Evolutionary conservation across 148 eudicot genomes (phyloP), one percentile per base, ranked within the genome.

Genomic region (Rhododendron ferrugineum): DNA sequence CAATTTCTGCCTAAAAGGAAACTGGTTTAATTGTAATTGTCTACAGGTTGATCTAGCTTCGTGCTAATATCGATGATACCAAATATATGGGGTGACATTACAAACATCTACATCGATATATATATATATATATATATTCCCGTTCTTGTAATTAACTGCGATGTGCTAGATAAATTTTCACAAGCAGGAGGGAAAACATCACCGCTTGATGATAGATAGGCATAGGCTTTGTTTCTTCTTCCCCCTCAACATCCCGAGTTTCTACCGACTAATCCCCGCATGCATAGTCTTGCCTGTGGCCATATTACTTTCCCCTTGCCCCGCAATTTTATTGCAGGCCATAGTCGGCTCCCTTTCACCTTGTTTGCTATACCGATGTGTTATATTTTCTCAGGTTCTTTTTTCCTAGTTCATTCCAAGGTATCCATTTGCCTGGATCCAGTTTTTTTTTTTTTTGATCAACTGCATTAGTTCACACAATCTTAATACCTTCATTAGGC

Each of bases 1-100:
- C 95, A 94, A 90, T 91, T 89, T 86, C 47, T 18, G 77, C 37
- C 80, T 44, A 44, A 78, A 84, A 50, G 70, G 47, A 32, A 32
- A 34, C 47, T 50, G 68, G 68, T 60, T 60, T 7, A 23, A 11
- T 68, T 54, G 3, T 74, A 37, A 16, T 30, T 9, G 26, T 49
- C n/a, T 9, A 74, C 50, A 36, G 77, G 54, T 66, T 66, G 11
- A 79, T 79, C 34, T 49, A 79, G 1, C 52, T 40, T 44, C 3
- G 5, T 52, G 58, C 58, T 14, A 18, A 14, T 52, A 52, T 52
- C 20, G 15, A 52, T 52, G 18, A 3, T 52, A 52, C 20, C 20
- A 14, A 14, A 3, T 52, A 52, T 14, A 52, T 52, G 58, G 58
- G 58, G 14, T 49, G 54, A 49, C 20, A 14, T 52, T 16, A 16